Base-by-base conservation (phyloP, 108 stramenopile genomes). In the Cyclotella choctawhatcheeana region DNA sequence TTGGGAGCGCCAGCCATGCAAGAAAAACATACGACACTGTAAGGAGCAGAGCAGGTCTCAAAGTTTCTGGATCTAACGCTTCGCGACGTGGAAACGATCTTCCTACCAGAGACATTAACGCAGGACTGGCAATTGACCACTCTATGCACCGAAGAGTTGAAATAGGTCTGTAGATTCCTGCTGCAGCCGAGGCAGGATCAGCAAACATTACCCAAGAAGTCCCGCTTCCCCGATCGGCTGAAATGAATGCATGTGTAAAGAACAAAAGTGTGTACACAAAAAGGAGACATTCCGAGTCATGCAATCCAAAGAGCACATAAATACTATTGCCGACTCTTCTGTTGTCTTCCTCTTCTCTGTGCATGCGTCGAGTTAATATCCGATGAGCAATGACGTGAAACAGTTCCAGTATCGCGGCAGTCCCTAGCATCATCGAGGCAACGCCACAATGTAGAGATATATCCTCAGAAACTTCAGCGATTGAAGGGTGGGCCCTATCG, bases 51-150 rank as follows among this genome's bases (percentile, higher is more conserved):
- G 31, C 10, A 5, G 58, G 58, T 17, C 58, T 18, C 16, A 59
- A n/a, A 25, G 24, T 59, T 10, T 59, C 58, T 40, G 37, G 6
- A 10, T 40, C 37, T 40, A 6, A 40, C 12, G n/a, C 12, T 40
- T 40, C 8, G 17, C 12, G 32, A 33, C 58, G 58, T 5, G 58
- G 58, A 10, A 59, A 29, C 22, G 24, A 59, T 25, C 58, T 59
- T 7, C 58, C 58, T 10, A 59, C 32, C 21, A 59, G 24, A 12
- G 22, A 7, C 31, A 59, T 30, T 7, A 59, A 5, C 22, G 29
- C 7, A 26, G 58, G 10, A 33, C 31, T 59, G 58, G 58, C 58
- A n/a, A 59, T 33, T 5, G 12, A 13, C 58, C 58, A 59, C 24
- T 59, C 58, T 17, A 59, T 26, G 58, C 14, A 59, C 31, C 58